A percentile compares a stretch with the other conserved stretches of the same genome.
Conservation (phyloP, 2,329 filamentous ascomycete genomes). For the Verticillium isaacii region DNA sequence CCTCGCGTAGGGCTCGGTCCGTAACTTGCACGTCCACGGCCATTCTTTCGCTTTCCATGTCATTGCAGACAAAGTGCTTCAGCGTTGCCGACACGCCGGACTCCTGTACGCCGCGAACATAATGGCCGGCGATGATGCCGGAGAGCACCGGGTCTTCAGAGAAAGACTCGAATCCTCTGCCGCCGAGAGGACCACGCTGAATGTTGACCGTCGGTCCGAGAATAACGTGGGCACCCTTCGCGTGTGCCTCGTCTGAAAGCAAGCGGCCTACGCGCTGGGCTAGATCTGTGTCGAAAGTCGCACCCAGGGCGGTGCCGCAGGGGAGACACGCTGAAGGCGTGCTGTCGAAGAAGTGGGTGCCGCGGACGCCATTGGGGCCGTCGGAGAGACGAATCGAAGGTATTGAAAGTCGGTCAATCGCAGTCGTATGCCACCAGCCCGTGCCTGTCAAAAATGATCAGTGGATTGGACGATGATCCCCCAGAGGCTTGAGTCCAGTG, state of each 20-base stretch:
- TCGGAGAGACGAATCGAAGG: neutral
- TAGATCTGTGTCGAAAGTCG: constrained; percentile 28
- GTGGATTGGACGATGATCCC: no score
- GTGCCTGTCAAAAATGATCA: constrained; percentile 33
- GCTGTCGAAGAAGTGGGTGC: constrained; percentile 1
- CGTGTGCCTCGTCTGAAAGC: constrained; percentile 14
- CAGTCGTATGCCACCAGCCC: constrained; percentile 26
- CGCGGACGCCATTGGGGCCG: constrained; percentile 1
- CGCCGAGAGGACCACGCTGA: constrained; percentile 56
- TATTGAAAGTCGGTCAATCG: neutral
- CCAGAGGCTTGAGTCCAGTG: no score
- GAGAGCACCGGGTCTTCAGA: constrained; percentile 42
- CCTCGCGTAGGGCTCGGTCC: constrained; percentile 54
- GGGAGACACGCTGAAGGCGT: neutral
- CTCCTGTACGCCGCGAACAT: constrained; percentile 26
- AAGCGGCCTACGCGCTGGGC: constrained; percentile 8
- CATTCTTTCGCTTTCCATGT: constrained; percentile 44
- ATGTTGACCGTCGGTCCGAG: constrained; percentile 60
- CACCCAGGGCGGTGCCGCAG: constrained; percentile 24
- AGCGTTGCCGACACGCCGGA: constrained; percentile 23
- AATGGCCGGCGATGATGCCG: constrained; percentile 16
- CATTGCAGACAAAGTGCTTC: constrained; percentile 36
- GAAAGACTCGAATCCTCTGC: constrained; percentile 61
- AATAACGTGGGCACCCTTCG: constrained; percentile 52
- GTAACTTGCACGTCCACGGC: constrained; percentile 39